Evolutionary conservation across 2,329 filamentous ascomycete genomes (phyloP).

Genomic region (Emericellopsis atlantica): DNA sequence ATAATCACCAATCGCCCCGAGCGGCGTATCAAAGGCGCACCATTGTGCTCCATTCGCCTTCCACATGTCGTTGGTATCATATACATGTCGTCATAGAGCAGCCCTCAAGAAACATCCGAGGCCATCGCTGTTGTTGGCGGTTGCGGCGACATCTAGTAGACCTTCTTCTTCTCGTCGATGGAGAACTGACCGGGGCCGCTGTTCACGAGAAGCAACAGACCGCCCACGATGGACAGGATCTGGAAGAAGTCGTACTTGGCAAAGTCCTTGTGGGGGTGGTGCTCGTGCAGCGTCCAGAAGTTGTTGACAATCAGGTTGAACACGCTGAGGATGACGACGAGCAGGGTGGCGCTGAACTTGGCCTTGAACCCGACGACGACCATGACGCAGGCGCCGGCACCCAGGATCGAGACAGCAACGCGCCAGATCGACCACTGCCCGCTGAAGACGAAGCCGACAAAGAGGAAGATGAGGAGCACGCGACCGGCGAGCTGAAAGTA

Average conservation of each 20-base stretch:
- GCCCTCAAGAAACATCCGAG: too few relatives aligned
- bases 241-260: constrained; percentile 99
- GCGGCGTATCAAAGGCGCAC: too few relatives aligned
- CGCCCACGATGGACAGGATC: constrained; percentile 95
- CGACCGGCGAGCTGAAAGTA: constrained; percentile 98
- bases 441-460: constrained; percentile 91
- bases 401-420: constrained; percentile 71
- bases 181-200: constrained; percentile 96
- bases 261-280: constrained; percentile 99
- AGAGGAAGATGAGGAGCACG: constrained; percentile 93
- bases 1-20: too few relatives aligned
- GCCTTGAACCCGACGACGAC: constrained; percentile 99
- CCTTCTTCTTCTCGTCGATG: constrained; percentile 99
- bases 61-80: too few relatives aligned
- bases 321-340: constrained; percentile 88
- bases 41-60: too few relatives aligned
- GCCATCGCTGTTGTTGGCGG: too few relatives aligned
- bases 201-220: constrained; percentile 92
- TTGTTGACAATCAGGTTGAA: constrained; percentile 99
- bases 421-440: constrained; percentile 88
- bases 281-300: constrained; percentile 98
- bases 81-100: too few relatives aligned
- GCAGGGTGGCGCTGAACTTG: constrained; percentile 92
- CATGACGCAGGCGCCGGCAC: constrained; percentile 90
- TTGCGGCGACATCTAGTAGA: constrained; percentile 51